These are phyloP conservation scores for Cinnamomum chago DNA, from an alignment of 164 flowering plant species.

Conservation along the genomic window DNA sequence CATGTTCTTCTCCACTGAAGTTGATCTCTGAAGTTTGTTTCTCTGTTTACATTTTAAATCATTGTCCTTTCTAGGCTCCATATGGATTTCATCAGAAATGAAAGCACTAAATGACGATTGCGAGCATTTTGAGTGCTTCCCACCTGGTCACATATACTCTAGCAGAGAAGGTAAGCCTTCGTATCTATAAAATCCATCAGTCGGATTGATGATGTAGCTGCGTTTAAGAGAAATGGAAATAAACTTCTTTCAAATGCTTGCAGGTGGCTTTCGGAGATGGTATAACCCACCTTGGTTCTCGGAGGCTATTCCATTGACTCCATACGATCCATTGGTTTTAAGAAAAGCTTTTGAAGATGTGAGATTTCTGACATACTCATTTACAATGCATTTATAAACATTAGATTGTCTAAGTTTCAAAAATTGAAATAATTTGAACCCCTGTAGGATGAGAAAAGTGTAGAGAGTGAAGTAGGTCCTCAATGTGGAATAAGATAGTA, in stretches of 20 bases:
- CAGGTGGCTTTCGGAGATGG: conserved; percentile 63
- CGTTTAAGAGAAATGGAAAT: neutral
- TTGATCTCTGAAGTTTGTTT: neutral
- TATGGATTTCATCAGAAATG: conserved; percentile 90
- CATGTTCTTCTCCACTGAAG: neutral
- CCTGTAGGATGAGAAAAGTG: too few species aligned
- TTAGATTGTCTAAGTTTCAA: too few species aligned
- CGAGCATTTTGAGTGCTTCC: conserved; percentile 81
- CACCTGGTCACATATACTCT: conserved; percentile 91
- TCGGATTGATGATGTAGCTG: neutral
- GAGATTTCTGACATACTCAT: conserved; percentile 9
- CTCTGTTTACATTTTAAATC: neutral
- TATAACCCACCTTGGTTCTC: conserved; percentile 85
- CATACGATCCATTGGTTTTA: conserved; percentile 78
- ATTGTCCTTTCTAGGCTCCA: conserved; percentile 46
- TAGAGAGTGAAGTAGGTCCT: too few species aligned
- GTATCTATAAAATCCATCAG: neutral
- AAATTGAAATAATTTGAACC: too few species aligned
- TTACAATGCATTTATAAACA: too few species aligned
- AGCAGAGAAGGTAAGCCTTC: conserved; percentile 47
- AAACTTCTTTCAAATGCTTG: neutral
- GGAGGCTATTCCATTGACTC: conserved; percentile 72
- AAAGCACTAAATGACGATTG: conserved; percentile 91
- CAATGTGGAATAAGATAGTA: too few species aligned
- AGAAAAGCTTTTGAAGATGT: conserved; percentile 82